Evolutionary conservation across 257 asterid species (phyloP), one percentile per base, ranked within the genome.

Genomic region (Petunia axillaris): DNA sequence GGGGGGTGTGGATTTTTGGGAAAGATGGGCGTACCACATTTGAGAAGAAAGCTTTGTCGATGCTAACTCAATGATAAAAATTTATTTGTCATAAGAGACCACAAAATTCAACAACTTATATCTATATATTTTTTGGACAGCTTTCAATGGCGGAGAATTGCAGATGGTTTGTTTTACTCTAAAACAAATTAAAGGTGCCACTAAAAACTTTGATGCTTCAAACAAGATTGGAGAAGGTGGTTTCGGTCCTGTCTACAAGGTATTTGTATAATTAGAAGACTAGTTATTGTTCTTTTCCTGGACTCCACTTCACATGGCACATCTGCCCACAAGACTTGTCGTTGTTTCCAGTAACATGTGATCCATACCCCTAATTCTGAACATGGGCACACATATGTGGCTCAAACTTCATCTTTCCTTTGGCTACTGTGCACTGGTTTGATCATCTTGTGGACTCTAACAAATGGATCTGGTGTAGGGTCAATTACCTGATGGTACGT

Each of bases 171-270:
- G 90, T 60, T 95, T 92, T 79, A 80, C 93, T 16, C 83, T 93
- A 67, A 95, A 90, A 84, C 97, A 93, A 89, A 90, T 95, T 64
- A 91, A 87, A 89, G 84, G 83, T 60, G 97, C 99, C 53, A 95
- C 98, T 1, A 87, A 89, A 81, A 88, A 95, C 91, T 95, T 95
- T 60, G 93, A 92, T 80, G 64, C 83, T 40, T 67, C 85, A 71
- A 93, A 93, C 83, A 95, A 93, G 88, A 87, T 95, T 63, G 99
- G 98, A 40, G 99, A 95, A 89, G 99, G 99, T 53, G 99, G 99
- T 82, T 95, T 95, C 63, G 99, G 99, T 80, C 90, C 99, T 0
- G 99, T 95, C 46, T 93, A 88, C 90, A 95, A 92, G 98, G 97
- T 91, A 83, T 11, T 74, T 37, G 15, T 81, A 75, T 67, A 44